Base-by-base conservation (phyloP, 345 rosid genomes). In the Luvunga scandens region DNA sequence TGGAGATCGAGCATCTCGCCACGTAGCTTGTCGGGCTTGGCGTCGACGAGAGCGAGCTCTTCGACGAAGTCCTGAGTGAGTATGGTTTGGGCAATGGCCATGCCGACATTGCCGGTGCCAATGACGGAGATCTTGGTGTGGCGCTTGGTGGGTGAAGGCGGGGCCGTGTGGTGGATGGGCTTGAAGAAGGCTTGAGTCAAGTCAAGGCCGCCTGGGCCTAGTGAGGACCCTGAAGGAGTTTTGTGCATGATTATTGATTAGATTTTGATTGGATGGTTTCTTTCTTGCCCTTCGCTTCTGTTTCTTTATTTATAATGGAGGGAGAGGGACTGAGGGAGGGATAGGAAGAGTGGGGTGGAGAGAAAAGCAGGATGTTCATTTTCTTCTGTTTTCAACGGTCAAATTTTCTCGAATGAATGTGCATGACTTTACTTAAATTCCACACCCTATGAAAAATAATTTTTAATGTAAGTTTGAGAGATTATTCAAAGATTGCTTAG, bases 1-100 rank as follows among this genome's bases (percentile, higher is more conserved):
- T 95, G 99, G 78, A 95, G 99, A 79, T 95, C 99, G 19, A 95
- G 98, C 99, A 95, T 95, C 87, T 95, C 99, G 50, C 99, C 98
- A 0, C 91, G 94, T 38, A 93, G 92, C 78, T 87, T 93, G 25
- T 90, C 92, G 14, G 93, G 21, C 8, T 84, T 84, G 75, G 90
- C 78, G 59, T 93, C 99, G 42, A 93, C 90, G 69, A 93, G 94
- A 27, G 93, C 94, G 16, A 93, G 84, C 79, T 87, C 93, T 66
- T 93, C 96, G 12, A 86, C 91, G 0, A 91, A 83, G 84, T 91
- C 96, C 59, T 91, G 98, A 45, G 98, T 93, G 71, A 95, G 93
- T 83, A 95, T 89, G 81, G 99, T 95, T 76, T 95, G 99, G 76
- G 99, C 98, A 25, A 93, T 91, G 77, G 99, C 98, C 99, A 95